Conservation (phyloP, 805 yeast genomes). For the Yamadazyma laniorum region DNA sequence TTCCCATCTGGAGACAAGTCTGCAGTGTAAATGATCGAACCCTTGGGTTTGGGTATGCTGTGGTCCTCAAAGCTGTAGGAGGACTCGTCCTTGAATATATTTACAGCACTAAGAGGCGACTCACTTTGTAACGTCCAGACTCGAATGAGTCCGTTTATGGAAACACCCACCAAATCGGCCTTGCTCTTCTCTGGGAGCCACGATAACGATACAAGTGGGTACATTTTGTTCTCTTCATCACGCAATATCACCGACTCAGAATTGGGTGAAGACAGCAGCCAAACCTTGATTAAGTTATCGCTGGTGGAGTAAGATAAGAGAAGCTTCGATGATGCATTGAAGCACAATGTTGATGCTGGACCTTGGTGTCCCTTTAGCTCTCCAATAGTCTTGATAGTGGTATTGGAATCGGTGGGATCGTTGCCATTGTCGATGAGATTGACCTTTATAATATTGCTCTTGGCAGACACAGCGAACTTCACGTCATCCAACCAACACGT, state of each 20-base stretch:
- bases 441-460: conserved; percentile 52
- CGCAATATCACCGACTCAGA: conserved; percentile 20
- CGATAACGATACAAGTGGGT: conserved; percentile 49
- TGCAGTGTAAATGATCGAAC: conserved; percentile 52
- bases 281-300: conserved; percentile 67
- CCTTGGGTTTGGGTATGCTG: neutral
- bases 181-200: conserved; percentile 45
- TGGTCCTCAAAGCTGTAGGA: conserved; percentile 18
- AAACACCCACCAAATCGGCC: conserved; percentile 42
- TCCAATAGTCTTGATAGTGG: conserved; percentile 24
- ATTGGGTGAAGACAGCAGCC: conserved; percentile 66
- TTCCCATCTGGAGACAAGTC: conserved; percentile 49
- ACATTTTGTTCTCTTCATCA: conserved; percentile 43
- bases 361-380: conserved; percentile 59
- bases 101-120: conserved; percentile 3
- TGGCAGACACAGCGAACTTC: conserved; percentile 71
- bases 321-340: conserved; percentile 50
- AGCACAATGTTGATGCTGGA: conserved; percentile 53
- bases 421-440: conserved; percentile 34
- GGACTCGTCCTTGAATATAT: conserved; percentile 21
- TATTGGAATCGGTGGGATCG: neutral
- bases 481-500: conserved; percentile 71
- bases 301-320: conserved; percentile 72
- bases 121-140: conserved; percentile 55
- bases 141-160: conserved; percentile 69